Evolutionary conservation across 23 red algal genomes (phyloP).

Genomic region (Cyanidium caldarium): DNA sequence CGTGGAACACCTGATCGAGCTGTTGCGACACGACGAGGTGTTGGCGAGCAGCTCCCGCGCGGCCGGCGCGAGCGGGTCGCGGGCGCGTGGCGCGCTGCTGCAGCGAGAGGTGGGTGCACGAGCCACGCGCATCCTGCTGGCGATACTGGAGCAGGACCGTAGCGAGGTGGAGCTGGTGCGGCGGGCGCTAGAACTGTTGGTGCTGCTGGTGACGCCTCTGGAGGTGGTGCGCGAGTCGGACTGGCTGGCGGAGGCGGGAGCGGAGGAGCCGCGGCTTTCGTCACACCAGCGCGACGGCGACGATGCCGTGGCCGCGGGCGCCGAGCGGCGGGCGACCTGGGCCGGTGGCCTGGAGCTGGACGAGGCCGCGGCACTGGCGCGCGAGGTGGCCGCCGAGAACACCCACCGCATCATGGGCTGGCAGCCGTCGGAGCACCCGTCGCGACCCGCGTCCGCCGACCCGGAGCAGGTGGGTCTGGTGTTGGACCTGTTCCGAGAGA

Average conservation of each 20-base stretch:
- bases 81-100: conserved; percentile 2
- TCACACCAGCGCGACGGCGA: background rate
- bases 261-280: background rate
- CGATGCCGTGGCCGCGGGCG: background rate
- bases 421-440: background rate
- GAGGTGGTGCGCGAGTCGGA: conserved; percentile 11
- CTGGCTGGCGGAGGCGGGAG: background rate
- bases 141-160: conserved; percentile 86
- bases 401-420: background rate
- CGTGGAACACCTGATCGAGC: conserved; percentile 35
- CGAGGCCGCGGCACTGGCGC: background rate
- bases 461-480: conserved; percentile 6
- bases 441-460: background rate
- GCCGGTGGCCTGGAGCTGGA: background rate
- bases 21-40: background rate
- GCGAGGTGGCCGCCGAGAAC: background rate
- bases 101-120: conserved; percentile 34
- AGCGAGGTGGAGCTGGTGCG: conserved; percentile 42
- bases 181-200: conserved; percentile 48
- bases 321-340: background rate
- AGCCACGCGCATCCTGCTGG: conserved; percentile 34
- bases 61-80: background rate
- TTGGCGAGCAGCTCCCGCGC: background rate
- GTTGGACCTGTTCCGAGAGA: conserved; percentile 46
- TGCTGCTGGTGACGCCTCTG: conserved; percentile 27